Evolutionary conservation across 139 green algal genomes (phyloP).

Genomic region (Zygnema cylindricum): DNA sequence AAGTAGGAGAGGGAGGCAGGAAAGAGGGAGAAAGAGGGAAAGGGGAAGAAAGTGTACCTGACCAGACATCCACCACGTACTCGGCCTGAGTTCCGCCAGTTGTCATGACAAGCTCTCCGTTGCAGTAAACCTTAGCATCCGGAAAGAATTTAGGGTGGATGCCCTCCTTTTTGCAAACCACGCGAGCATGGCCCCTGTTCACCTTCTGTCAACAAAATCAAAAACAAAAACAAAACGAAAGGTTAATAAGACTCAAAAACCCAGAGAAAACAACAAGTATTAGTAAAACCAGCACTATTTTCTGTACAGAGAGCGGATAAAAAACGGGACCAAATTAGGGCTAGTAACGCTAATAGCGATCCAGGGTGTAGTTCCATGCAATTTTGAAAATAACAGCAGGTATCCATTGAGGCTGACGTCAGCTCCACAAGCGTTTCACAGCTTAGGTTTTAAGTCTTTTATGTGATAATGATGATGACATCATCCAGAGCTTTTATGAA

Average conservation of each 20-base stretch:
- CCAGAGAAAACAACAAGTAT: neutral
- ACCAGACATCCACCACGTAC: constrained; percentile 97
- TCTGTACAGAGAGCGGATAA: neutral
- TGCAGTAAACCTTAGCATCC: constrained; percentile 86
- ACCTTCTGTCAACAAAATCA: constrained; percentile 4
- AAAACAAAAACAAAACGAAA: neutral
- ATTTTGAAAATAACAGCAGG: neutral
- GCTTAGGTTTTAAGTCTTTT: neutral
- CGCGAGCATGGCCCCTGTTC: constrained; percentile 36
- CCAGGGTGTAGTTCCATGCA: neutral
- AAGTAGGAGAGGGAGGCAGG: neutral
- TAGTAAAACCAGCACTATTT: neutral
- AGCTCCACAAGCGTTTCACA: neutral
- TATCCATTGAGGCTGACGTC: no score
- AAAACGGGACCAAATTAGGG: neutral
- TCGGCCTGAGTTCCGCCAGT: constrained; percentile 82
- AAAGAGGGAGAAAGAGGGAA: neutral
- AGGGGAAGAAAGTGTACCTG: constrained; percentile 62
- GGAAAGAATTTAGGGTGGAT: constrained; percentile 58
- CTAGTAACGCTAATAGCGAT: neutral
- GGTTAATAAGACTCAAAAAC: neutral
- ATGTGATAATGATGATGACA: neutral
- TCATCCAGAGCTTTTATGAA: no score
- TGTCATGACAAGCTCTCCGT: constrained; percentile 94
- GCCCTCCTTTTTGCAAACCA: constrained; percentile 59